Percentiles rank a stretch among this genome's conserved stretches.
These are phyloP conservation scores for Tricholoma hemisulphureum DNA, from an alignment of 768 basidiomycete species.

Conservation along the genomic window DNA sequence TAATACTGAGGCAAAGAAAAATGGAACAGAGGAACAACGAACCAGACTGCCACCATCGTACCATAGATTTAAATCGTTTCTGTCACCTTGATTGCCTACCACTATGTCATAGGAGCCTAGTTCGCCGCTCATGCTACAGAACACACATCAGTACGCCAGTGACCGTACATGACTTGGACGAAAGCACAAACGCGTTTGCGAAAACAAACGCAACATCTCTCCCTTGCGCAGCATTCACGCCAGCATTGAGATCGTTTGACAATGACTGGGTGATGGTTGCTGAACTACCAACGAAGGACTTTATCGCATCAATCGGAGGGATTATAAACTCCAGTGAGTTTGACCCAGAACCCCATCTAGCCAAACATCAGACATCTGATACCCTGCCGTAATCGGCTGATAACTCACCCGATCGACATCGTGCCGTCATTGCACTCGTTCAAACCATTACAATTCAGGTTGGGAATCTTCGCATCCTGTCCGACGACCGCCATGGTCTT, in stretches of 20 bases:
- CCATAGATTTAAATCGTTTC: slow-evolving; percentile 60
- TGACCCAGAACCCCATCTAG: slow-evolving; percentile 51
- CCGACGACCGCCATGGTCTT: slow-evolving; percentile 59
- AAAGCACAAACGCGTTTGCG: slow-evolving; percentile 48
- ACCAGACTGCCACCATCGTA: slow-evolving; percentile 50
- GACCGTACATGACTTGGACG: slow-evolving; percentile 11
- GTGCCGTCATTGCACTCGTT: slow-evolving; percentile 59
- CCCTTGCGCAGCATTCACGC: slow-evolving; percentile 38
- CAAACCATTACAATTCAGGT: slow-evolving; percentile 43
- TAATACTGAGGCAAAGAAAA: slow-evolving; percentile 26
- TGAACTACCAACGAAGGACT: slow-evolving; percentile 35
- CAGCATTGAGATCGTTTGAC: slow-evolving; percentile 42
- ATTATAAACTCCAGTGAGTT: slow-evolving; percentile 46
- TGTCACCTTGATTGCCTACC: slow-evolving; percentile 60
- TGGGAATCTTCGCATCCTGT: slow-evolving; percentile 55
- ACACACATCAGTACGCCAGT: neutral
- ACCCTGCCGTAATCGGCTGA: slow-evolving; percentile 27
- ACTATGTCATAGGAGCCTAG: slow-evolving; percentile 58
- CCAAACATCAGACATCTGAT: neutral
- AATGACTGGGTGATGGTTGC: slow-evolving; percentile 42
- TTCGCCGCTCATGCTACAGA: slow-evolving; percentile 47
- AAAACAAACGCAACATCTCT: slow-evolving; percentile 62
- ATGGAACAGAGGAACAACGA: neutral
- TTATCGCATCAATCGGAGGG: slow-evolving; percentile 48
- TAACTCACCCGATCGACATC: slow-evolving; percentile 57